Base-by-base conservation (phyloP, 2,329 filamentous ascomycete genomes). In the Chaetomium globosum region DNA sequence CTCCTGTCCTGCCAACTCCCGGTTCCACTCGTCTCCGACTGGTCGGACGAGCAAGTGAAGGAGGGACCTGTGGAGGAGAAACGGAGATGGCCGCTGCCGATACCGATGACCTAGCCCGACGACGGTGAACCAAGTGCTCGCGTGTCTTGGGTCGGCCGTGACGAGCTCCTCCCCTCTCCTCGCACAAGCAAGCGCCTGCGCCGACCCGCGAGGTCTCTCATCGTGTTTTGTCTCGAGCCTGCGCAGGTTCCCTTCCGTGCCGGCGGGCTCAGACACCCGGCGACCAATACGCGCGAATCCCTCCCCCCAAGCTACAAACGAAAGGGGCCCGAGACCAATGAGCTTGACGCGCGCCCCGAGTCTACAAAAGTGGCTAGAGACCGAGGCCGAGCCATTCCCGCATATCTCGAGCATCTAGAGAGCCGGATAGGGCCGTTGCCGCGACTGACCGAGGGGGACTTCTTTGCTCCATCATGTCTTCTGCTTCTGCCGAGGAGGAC, bases 391-490 rank as follows among this genome's bases (percentile, higher is more conserved):
- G 12, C 43, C n/a, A 21, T 48, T 58, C 4, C 28, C n/a, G 21
- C 31, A 19, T 43, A 43, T 43, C 39, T 43, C 39, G 16, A 10
- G 31, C 55, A 48, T 64, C 67, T 68, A 59, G 39, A n/a, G 16
- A 36, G 33, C 67, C 67, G 61, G 39, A n/a, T 1, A n/a, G 16
- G 5, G 16, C 39, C 7, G 16, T 43, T n/a, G 39, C 39, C 13
- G 39, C 39, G 39, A 19, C 39, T 19, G 39, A n/a, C 13, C 36
- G 13, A 16, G 36, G 16, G 39, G 39, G 16, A 43, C 39, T n/a
- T 7, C 4, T 43, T 43, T 19, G 39, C 39, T 43, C 39, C 39
- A 43, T 43, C 55, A 75, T 75, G 74, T 70, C 72, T 58, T 70
- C 68, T 51, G 46, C 67, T 57, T 67, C 68, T 58, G 56, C 62